phyloP scores from a whole-genome alignment of 1,284 basidiomycete genomes.

The Pseudozyma tsukubaensis region DNA sequence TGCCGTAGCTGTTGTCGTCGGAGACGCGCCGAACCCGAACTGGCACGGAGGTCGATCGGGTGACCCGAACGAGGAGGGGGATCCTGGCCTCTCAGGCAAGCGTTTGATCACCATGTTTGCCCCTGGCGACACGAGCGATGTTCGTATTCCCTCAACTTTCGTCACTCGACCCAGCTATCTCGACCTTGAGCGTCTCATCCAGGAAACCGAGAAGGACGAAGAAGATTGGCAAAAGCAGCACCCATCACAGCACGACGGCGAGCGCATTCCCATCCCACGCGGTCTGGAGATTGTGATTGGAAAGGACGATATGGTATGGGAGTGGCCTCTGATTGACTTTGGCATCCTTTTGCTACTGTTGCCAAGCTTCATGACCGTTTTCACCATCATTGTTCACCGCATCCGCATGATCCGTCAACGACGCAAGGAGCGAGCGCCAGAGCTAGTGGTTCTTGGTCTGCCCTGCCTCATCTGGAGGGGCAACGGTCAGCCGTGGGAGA shows the following conservation, averaged over 20 bases:
- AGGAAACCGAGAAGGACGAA: constrained; percentile 55
- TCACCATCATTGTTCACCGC: constrained; percentile 61
- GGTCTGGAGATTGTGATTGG: constrained; percentile 63
- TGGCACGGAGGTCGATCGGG: constrained; percentile 46
- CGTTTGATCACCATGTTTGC: constrained; percentile 67
- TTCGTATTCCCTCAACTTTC: constrained; percentile 65
- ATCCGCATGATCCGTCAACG: constrained; percentile 57
- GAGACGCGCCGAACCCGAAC: constrained; percentile 53
- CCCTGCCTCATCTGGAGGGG: constrained; percentile 65
- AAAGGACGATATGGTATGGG: constrained; percentile 61
- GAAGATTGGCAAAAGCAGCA: constrained; percentile 41
- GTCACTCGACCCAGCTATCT: constrained; percentile 65
- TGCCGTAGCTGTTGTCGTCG: constrained; percentile 66
- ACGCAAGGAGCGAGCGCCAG: constrained; percentile 63
- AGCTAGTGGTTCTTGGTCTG: constrained; percentile 58
- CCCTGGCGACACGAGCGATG: constrained; percentile 61
- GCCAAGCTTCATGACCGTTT: constrained; percentile 64
- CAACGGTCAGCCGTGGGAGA: constrained; percentile 63
- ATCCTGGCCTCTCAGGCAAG: constrained; percentile 51
- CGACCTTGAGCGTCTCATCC: constrained; percentile 59
- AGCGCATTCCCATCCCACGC: constrained; percentile 12
- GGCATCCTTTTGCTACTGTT: constrained; percentile 64
- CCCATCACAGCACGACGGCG: constrained; percentile 14
- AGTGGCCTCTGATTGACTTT: constrained; percentile 65
- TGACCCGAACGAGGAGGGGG: constrained; percentile 54